phyloP scores from a whole-genome alignment of 495 filamentous ascomycete species.

The Hypoxylon fuscum region DNA sequence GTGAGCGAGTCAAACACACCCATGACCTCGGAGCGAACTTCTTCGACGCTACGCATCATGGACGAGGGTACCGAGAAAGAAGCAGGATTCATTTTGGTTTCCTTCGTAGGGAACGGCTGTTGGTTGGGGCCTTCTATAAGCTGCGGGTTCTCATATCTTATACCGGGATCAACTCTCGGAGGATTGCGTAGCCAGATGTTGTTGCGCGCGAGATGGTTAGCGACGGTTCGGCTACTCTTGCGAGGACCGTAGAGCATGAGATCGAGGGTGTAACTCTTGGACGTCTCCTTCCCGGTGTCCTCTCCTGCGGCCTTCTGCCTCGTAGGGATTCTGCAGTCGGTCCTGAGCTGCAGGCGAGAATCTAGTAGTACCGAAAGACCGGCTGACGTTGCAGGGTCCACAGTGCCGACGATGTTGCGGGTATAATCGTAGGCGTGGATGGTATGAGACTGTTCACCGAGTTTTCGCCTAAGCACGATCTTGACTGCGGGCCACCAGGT shows the following conservation, averaged over 20 bases:
- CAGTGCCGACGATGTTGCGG: conserved; percentile 74
- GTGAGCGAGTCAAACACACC: conserved; percentile 86
- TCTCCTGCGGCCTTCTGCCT: conserved; percentile 67
- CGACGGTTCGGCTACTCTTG: conserved; percentile 68
- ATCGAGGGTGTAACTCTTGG: conserved; percentile 64
- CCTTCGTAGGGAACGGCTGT: conserved; percentile 43
- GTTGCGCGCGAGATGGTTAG: conserved; percentile 68
- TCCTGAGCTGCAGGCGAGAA: conserved; percentile 65
- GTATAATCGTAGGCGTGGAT: conserved; percentile 77
- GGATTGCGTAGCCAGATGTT: conserved; percentile 73
- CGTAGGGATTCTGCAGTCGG: conserved; percentile 70
- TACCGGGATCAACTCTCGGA: conserved; percentile 67
- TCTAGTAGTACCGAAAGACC: conserved; percentile 79
- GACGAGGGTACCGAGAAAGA: conserved; percentile 24
- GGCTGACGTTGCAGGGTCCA: conserved; percentile 73
- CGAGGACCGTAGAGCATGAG: conserved; percentile 84
- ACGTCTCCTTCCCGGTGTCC: conserved; percentile 57
- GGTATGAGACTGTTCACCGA: conserved; percentile 59
- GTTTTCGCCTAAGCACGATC: conserved; percentile 66
- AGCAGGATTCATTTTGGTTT: conserved; percentile 21
- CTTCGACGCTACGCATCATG: conserved; percentile 75
- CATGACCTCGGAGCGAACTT: conserved; percentile 83
- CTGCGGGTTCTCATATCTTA: conserved; percentile 72
- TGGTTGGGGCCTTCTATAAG: conserved; percentile 54
- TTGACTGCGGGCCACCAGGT: conserved; percentile 77